Evolutionary conservation across 345 rosid species (phyloP).

Genomic region (Anacardium occidentale): DNA sequence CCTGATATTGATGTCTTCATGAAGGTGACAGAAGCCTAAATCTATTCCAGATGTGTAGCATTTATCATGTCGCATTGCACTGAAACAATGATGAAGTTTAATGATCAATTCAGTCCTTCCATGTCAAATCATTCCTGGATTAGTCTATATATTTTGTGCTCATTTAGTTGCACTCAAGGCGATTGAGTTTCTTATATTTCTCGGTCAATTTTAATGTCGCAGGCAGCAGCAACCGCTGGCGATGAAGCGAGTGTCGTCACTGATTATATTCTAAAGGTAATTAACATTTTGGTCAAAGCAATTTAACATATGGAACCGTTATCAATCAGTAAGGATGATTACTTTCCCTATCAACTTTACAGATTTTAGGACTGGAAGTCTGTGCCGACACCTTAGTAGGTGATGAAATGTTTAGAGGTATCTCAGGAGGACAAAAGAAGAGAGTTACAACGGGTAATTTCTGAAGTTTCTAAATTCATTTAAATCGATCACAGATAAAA

Average conservation of each 20-base stretch:
- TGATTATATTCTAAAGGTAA: conserved; percentile 59
- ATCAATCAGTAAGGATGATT: not conserved
- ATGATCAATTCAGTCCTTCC: not conserved
- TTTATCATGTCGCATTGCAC: not conserved
- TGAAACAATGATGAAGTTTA: not conserved
- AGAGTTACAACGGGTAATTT: conserved; percentile 65
- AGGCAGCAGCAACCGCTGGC: conserved; percentile 47
- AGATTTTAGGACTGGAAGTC: conserved; percentile 43
- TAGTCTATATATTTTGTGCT: not conserved
- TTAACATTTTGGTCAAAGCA: not conserved
- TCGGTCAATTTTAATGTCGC: not conserved
- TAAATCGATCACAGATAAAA: not conserved
- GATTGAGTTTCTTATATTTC: not conserved
- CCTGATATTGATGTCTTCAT: conserved; percentile 76
- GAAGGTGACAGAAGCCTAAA: conserved; percentile 44
- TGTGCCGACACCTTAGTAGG: conserved; percentile 72
- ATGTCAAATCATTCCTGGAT: too few relatives aligned
- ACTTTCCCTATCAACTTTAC: conserved; percentile 10
- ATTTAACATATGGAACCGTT: not conserved
- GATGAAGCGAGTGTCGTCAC: conserved; percentile 48
- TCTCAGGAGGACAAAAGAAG: conserved; percentile 70
- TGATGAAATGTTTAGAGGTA: conserved; percentile 60
- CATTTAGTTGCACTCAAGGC: not conserved
- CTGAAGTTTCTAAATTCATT: not conserved
- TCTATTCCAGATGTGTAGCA: not conserved